Conservation (phyloP, 441 rosid genomes). For the Arabidopsis lyrata region DNA sequence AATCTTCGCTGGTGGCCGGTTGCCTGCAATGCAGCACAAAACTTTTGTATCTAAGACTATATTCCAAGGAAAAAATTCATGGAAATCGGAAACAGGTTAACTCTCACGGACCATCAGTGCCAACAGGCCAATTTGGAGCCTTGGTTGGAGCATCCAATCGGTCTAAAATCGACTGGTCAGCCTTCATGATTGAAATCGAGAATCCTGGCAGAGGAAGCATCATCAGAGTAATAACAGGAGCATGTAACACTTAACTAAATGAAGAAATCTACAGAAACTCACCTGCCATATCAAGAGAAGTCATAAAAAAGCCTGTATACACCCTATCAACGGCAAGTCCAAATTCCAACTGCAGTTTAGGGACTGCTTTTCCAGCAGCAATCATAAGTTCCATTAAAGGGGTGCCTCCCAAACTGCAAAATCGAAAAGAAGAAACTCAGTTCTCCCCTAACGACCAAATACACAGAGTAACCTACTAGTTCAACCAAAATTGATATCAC, state of each 20-base stretch:
- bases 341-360: conserved; percentile 90
- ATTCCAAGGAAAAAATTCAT: conserved; percentile 1
- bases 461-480: conserved; percentile 15
- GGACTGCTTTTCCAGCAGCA: conserved; percentile 93
- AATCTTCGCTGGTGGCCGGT: conserved; percentile 89
- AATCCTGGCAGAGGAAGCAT: conserved; percentile 63
- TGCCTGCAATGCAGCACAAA: conserved; percentile 55
- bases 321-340: conserved; percentile 99
- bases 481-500: conserved; percentile 2
- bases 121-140: conserved; percentile 98
- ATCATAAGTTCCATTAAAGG: conserved; percentile 97
- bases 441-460: conserved; percentile 11
- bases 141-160: conserved; percentile 91
- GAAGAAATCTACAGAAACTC: conserved; percentile 40
- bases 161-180: conserved; percentile 72
- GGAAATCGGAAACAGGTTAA: not conserved
- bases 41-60: conserved; percentile 23
- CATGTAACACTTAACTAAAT: conserved; percentile 35
- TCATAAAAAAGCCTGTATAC: conserved; percentile 95
- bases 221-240: conserved; percentile 27
- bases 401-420: conserved; percentile 86
- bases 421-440: conserved; percentile 24
- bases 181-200: conserved; percentile 93
- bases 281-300: conserved; percentile 99
- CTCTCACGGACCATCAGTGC: conserved; percentile 76